Evolutionary conservation across 2,329 filamentous ascomycete genomes (phyloP).

Genomic region (Rhinocladiella similis): DNA sequence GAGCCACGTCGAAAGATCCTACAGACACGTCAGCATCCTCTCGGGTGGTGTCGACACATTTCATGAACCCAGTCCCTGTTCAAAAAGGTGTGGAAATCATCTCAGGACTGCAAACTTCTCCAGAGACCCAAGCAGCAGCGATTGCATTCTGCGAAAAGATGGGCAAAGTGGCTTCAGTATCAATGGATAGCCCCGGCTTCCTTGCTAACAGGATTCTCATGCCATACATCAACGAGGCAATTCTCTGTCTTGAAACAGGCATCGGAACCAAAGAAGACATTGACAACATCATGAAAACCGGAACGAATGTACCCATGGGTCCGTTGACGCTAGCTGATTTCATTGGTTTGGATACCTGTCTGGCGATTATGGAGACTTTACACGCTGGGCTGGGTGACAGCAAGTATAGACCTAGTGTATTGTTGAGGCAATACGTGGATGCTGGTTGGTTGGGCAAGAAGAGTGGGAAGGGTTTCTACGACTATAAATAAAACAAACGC

Average conservation of each 20-base stretch:
- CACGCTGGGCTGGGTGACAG: conserved; percentile 89
- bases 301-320: conserved; percentile 97
- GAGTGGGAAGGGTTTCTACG: conserved; percentile 92
- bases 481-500: conserved; percentile 55
- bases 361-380: conserved; percentile 95
- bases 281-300: conserved; percentile 98
- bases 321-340: conserved; percentile 93
- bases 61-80: conserved; percentile 98
- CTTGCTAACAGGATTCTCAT: conserved; percentile 95
- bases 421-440: conserved; percentile 94
- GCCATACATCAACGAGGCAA: conserved; percentile 98
- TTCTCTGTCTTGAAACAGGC: conserved; percentile 93
- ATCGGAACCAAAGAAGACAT: conserved; percentile 89
- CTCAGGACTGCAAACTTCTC: conserved; percentile 85
- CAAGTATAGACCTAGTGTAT: conserved; percentile 87
- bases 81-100: conserved; percentile 99
- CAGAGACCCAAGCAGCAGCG: conserved; percentile 76
- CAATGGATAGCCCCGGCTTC: conserved; percentile 89
- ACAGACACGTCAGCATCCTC: conserved; percentile 79
- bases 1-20: conserved; percentile 76
- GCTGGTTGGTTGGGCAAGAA: conserved; percentile 98
- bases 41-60: conserved; percentile 91
- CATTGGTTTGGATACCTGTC: conserved; percentile 92
- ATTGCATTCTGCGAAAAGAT: conserved; percentile 84
- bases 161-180: conserved; percentile 88